Percentiles rank a stretch among this genome's conserved stretches.
phyloP scores from a whole-genome alignment of 2,329 filamentous ascomycete genomes.

The Phaeosphaeriaceae sp. region DNA sequence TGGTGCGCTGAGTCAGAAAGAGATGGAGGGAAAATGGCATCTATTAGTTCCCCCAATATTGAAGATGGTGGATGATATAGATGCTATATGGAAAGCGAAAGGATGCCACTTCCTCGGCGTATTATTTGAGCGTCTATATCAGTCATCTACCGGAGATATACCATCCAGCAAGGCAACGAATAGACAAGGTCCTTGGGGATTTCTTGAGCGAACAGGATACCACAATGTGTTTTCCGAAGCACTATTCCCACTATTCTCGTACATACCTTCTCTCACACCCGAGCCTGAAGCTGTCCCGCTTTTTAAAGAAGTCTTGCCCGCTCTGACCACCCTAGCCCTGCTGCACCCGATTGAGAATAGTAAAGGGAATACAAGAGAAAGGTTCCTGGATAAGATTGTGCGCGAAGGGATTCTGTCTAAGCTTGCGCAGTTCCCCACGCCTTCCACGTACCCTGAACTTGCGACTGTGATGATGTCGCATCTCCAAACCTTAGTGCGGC shows the following conservation, averaged over 20 bases:
- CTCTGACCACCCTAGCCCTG: conserved; percentile 64
- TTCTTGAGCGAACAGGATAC: conserved; percentile 63
- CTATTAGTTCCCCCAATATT: conserved; percentile 73
- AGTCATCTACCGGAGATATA: neutral
- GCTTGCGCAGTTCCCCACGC: conserved; percentile 60
- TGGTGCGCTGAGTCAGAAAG: conserved; percentile 55
- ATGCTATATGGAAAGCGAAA: conserved; percentile 58
- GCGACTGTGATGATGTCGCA: conserved; percentile 63
- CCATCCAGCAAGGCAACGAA: conserved; percentile 26
- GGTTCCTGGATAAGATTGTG: conserved; percentile 54
- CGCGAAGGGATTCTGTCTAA: conserved; percentile 52
- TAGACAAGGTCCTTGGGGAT: conserved; percentile 50
- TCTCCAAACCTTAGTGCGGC: conserved; percentile 57
- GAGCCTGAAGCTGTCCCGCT: conserved; percentile 71
- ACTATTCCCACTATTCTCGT: conserved; percentile 74
- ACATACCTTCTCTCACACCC: conserved; percentile 77
- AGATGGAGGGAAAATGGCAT: conserved; percentile 66
- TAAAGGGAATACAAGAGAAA: conserved; percentile 16
- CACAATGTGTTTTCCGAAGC: conserved; percentile 71
- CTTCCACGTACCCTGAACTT: conserved; percentile 61
- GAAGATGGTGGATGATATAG: conserved; percentile 69
- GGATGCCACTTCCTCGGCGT: conserved; percentile 62
- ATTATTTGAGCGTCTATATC: conserved; percentile 58
- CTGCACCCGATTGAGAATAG: conserved; percentile 4
- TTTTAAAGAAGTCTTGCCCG: conserved; percentile 69